phyloP scores from a whole-genome alignment of 192 early-diverging fungal genomes.

The Coemansia sp. region DNA sequence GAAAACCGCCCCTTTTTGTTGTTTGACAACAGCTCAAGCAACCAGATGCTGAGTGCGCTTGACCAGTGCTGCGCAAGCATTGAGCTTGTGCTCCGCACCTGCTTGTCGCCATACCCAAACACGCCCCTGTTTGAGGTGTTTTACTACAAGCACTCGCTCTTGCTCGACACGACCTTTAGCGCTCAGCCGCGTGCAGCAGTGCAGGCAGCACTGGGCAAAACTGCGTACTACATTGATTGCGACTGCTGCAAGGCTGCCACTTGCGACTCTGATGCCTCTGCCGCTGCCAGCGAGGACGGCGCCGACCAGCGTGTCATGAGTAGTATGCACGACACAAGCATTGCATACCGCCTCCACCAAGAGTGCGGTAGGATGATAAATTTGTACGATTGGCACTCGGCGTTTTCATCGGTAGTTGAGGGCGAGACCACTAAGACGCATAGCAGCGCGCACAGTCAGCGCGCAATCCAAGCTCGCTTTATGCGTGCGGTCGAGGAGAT shows the following conservation, averaged over 20 bases:
- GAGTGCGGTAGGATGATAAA: slow-evolving; percentile 95
- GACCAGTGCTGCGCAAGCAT: slow-evolving; percentile 30
- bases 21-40: slow-evolving; percentile 39
- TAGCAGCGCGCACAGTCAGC: slow-evolving; percentile 21
- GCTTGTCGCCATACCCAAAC: slow-evolving; percentile 58
- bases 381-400: slow-evolving; percentile 85
- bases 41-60: slow-evolving; percentile 31
- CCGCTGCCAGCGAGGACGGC: slow-evolving; percentile 25
- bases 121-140: slow-evolving; percentile 73
- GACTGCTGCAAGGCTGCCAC: slow-evolving; percentile 60
- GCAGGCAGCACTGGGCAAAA: slow-evolving; percentile 78
- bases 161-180: slow-evolving; percentile 77
- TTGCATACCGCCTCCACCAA: slow-evolving; percentile 85
- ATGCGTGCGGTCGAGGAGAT: slow-evolving; percentile 80
- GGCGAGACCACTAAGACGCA: slow-evolving; percentile 39
- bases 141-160: slow-evolving; percentile 70
- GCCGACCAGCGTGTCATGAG: slow-evolving; percentile 54
- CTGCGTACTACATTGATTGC: slow-evolving; percentile 78
- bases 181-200: slow-evolving; percentile 80
- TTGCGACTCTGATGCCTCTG: slow-evolving; percentile 6
- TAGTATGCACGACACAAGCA: slow-evolving; percentile 79
- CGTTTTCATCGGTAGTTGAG: slow-evolving; percentile 78
- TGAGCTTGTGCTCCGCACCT: slow-evolving; percentile 23
- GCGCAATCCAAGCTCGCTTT: slow-evolving; percentile 79
- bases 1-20: slow-evolving; percentile 43